phyloP scores from a whole-genome alignment of 1,284 basidiomycete genomes.

The Polyporus tsugae region DNA sequence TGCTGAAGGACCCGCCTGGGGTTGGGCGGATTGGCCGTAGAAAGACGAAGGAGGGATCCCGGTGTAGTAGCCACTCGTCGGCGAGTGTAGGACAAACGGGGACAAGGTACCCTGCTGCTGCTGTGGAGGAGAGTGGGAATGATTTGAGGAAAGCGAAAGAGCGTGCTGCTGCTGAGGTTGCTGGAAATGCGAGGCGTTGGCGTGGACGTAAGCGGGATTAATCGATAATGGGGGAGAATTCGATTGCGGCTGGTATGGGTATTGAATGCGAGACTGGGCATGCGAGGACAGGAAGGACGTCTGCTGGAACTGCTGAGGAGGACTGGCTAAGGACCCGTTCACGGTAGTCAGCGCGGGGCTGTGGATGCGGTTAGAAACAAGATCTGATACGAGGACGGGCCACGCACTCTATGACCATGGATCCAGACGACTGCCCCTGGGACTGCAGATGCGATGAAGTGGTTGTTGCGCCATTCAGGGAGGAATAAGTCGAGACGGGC shows the following conservation, averaged over 20 bases:
- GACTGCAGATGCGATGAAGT: constrained; percentile 41
- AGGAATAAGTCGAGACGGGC: constrained; percentile 77
- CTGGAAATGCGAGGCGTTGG: constrained; percentile 46
- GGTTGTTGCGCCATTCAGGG: constrained; percentile 74
- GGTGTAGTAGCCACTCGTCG: constrained; percentile 49
- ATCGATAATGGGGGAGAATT: constrained; percentile 49
- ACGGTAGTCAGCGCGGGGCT: constrained; percentile 63
- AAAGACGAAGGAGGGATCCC: constrained; percentile 48
- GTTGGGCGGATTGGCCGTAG: constrained; percentile 43
- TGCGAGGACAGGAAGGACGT: constrained; percentile 40
- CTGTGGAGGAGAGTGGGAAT: constrained; percentile 38
- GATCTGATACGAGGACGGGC: background rate
- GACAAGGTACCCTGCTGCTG: constrained; percentile 65
- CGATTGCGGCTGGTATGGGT: constrained; percentile 47
- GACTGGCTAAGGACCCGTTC: constrained; percentile 44
- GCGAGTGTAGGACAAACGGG: constrained; percentile 70
- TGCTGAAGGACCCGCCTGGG: constrained; percentile 27
- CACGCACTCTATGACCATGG: constrained; percentile 64
- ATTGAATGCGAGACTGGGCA: constrained; percentile 46
- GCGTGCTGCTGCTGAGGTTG: constrained; percentile 46
- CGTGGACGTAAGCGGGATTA: constrained; percentile 42
- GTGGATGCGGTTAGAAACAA: constrained; percentile 20
- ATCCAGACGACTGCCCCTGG: constrained; percentile 29
- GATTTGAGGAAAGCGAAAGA: constrained; percentile 34
- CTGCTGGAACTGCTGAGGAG: constrained; percentile 48